Percentiles rank a stretch among this genome's conserved stretches.
Evolutionary conservation across 2,329 filamentous ascomycete genomes (phyloP).

Genomic region (Raffaelea arxii): DNA sequence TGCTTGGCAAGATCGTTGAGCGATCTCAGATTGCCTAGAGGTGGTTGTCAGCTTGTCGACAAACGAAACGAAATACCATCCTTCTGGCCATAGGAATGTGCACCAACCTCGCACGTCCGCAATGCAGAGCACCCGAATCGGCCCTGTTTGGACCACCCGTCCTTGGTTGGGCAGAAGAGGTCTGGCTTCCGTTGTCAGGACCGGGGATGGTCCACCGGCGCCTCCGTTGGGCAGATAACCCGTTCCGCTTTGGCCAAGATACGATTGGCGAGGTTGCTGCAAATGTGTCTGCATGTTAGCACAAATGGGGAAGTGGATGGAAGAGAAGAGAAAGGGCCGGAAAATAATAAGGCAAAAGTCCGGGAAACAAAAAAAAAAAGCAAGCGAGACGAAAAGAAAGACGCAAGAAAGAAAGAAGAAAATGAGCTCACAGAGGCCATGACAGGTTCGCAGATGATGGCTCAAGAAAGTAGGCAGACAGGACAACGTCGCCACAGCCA

Average conservation of each 20-base stretch:
- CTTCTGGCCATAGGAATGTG: background rate
- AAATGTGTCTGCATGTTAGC: background rate
- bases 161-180: conserved; percentile 60
- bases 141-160: conserved; percentile 54
- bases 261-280: conserved; percentile 28
- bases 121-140: conserved; percentile 59
- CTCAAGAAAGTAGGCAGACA: background rate
- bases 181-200: conserved; percentile 48
- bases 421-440: conserved; percentile 13
- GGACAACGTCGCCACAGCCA: background rate
- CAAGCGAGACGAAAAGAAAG: background rate
- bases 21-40: conserved; percentile 83
- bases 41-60: background rate
- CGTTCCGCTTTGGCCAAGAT: conserved; percentile 29
- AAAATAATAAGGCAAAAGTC: no score
- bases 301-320: no score
- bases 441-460: background rate
- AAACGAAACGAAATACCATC: background rate
- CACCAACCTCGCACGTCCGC: conserved; percentile 59
- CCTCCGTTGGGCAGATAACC: conserved; percentile 57
- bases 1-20: conserved; percentile 94
- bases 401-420: no score
- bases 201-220: conserved; percentile 29
- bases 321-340: no score
- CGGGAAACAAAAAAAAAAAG: no score